A percentile compares a stretch with the other conserved stretches of the same genome.
These are phyloP conservation scores for Trichomonas gallinae DNA, from an alignment of 208 protist genomes.

Conservation along the genomic window DNA sequence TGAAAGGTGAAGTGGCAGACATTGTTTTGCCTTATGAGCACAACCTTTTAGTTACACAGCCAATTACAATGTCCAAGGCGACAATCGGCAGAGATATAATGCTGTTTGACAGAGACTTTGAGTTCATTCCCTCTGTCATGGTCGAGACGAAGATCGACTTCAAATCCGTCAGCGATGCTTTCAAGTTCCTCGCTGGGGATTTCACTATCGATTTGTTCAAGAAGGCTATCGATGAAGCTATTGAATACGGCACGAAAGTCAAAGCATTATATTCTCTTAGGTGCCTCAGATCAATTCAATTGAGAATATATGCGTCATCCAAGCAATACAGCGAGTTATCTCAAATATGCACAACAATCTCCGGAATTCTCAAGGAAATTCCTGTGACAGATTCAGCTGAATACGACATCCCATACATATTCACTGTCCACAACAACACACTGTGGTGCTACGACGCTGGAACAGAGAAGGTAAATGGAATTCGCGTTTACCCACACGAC, in stretches of 20 bases:
- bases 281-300: background rate
- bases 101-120: background rate
- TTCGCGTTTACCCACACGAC: background rate
- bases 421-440: background rate
- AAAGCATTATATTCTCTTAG: background rate
- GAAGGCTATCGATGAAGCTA: background rate
- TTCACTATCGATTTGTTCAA: background rate
- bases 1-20: background rate
- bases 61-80: background rate
- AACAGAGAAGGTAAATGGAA: background rate
- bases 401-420: background rate
- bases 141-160: background rate
- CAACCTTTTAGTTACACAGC: background rate
- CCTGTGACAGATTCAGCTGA: background rate
- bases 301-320: background rate
- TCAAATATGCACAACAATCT: background rate
- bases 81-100: background rate
- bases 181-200: background rate
- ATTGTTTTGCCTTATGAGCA: background rate
- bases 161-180: background rate
- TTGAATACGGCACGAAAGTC: background rate
- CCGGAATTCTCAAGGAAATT: background rate
- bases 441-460: background rate
- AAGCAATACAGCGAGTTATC: background rate
- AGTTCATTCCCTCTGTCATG: background rate